Evolutionary conservation across 2,329 filamentous ascomycete species (phyloP), one percentile per base, ranked within the genome.

Genomic region (Hysterium pulicare): DNA sequence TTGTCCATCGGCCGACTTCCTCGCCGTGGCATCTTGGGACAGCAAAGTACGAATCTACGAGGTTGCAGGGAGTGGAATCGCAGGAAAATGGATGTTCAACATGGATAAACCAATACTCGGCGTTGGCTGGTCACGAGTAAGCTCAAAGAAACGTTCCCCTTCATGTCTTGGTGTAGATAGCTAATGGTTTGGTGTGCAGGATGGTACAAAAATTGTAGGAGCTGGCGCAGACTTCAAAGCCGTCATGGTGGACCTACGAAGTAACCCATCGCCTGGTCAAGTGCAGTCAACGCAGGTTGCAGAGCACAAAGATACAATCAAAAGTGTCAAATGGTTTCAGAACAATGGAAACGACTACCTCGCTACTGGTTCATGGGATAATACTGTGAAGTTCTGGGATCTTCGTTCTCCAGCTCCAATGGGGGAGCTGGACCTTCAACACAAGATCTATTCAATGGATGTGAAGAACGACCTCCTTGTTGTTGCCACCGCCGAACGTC

Each of bases 11-110:
- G 78, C 72, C 53, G 89, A 97, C 58, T 86, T 94, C 64, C 77
- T 98, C 15, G 90, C 91, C 19, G 87, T 96, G 26, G 76, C 89
- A 36, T 95, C 89, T 57, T 98, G 93, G 93, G 93, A 98, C 71
- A 95, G 94, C 74, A 95, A 95, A 68, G 89, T 97, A 50, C 86
- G 90, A 61, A 91, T 98, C 64, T 98, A 97, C 72, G 89, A 97
- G 68, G 89, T 97, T 63, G 82, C 84, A 51, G 71, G 71, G 43
- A 82, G 82, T 53, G 89, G 90, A 33, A 91, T 86, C 60, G 82
- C 89, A 64, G 90, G 89, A 38, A 91, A 90, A 61, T 89, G 89
- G 49, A 74, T 85, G 45, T 94, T 93, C 62, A 86, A 94, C 54
- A 88, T 94, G 69, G 85, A 89, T 52, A 87, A 79, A 33, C 89